Conservation (phyloP, 2,329 filamentous ascomycete genomes). For the Bipolaris victoriae region DNA sequence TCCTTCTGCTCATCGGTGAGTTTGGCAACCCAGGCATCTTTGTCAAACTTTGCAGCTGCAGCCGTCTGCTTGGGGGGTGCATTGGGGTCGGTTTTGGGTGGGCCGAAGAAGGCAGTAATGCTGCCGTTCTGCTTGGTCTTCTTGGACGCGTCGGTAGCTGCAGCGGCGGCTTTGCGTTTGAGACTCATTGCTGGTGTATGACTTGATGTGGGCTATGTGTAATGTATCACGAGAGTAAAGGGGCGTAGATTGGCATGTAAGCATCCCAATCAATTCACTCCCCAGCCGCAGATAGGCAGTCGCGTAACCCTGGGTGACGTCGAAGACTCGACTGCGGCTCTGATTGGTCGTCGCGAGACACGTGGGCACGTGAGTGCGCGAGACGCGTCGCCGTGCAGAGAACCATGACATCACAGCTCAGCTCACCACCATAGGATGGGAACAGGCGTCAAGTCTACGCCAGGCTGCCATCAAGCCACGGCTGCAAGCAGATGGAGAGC, state of each 20-base stretch:
- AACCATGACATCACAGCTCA: constrained; percentile 28
- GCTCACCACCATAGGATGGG: background rate
- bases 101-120: constrained; percentile 89
- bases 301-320: constrained; percentile 22
- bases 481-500: background rate
- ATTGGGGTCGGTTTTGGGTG: constrained; percentile 56
- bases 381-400: constrained; percentile 11
- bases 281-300: constrained; percentile 19
- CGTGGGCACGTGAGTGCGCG: constrained; percentile 19
- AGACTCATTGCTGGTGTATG: constrained; percentile 51
- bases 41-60: constrained; percentile 69
- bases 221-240: background rate
- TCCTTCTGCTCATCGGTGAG: constrained; percentile 82
- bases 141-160: constrained; percentile 54
- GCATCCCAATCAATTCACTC: constrained; percentile 11
- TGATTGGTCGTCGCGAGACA: constrained; percentile 22
- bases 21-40: constrained; percentile 83
- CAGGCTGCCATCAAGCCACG: constrained; percentile 29
- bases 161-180: constrained; percentile 58
- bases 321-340: constrained; percentile 3
- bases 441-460: background rate
- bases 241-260: background rate
- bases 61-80: constrained; percentile 20
- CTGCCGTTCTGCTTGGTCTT: constrained; percentile 68
- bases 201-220: constrained; percentile 13